Evolutionary conservation across 768 basidiomycete species (phyloP).

Genomic region (Pholiota microspora): DNA sequence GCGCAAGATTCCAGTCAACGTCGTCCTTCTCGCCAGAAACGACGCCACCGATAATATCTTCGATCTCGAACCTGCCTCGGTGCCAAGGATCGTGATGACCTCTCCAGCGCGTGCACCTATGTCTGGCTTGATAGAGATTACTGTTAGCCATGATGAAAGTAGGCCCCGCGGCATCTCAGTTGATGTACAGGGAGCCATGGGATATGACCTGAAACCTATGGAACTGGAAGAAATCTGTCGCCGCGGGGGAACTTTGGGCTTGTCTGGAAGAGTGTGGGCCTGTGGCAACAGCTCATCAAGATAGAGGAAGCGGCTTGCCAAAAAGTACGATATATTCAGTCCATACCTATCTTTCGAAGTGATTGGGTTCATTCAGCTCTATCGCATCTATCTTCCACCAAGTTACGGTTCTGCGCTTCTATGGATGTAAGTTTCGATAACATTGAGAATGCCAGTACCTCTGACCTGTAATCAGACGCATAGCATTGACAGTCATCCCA

Average conservation of each 20-base stretch:
- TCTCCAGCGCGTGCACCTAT: slow-evolving; percentile 65
- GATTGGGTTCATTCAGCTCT: too few relatives aligned
- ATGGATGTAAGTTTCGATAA: too few relatives aligned
- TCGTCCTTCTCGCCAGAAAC: slow-evolving; percentile 51
- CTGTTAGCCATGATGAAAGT: slow-evolving; percentile 58
- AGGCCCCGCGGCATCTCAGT: slow-evolving; percentile 54
- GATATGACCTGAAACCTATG: slow-evolving; percentile 48
- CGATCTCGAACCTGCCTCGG: slow-evolving; percentile 36
- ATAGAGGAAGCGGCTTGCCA: too few relatives aligned
- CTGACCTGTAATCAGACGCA: too few relatives aligned
- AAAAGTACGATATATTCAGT: too few relatives aligned
- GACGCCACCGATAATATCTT: slow-evolving; percentile 41
- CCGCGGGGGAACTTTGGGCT: slow-evolving; percentile 66
- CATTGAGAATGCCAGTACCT: too few relatives aligned
- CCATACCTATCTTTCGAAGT: too few relatives aligned
- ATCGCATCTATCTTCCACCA: too few relatives aligned
- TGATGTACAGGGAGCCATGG: slow-evolving; percentile 59
- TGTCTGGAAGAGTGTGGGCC: slow-evolving; percentile 68
- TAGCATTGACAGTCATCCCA: too few relatives aligned
- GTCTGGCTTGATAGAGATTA: slow-evolving; percentile 62
- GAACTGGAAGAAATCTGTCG: slow-evolving; percentile 69
- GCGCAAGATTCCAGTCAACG: slow-evolving; percentile 69
- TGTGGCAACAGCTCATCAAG: slow-evolving; percentile 28
- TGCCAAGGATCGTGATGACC: slow-evolving; percentile 61
- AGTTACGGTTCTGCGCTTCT: too few relatives aligned